Conservation (phyloP, 2,329 filamentous ascomycete species). For the Chaetomium sp. region DNA sequence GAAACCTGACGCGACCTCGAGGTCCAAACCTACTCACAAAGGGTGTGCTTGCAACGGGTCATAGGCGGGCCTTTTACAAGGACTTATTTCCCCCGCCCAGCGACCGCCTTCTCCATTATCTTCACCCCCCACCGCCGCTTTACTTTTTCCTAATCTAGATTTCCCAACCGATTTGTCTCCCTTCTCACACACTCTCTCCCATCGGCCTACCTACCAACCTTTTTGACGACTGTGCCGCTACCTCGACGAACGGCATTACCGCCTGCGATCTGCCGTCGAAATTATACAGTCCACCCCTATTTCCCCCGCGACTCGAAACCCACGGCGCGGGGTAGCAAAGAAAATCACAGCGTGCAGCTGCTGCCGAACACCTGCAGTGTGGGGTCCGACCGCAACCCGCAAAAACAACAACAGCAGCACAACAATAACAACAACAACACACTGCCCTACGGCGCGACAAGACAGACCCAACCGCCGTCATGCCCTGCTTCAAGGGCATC, state of each 20-base stretch:
- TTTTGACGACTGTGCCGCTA: neutral
- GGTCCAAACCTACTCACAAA: too few relatives aligned
- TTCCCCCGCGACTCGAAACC: conserved; percentile 2
- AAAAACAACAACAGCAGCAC: too few relatives aligned
- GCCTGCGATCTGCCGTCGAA: neutral
- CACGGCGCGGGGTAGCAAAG: conserved; percentile 14
- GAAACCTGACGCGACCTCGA: too few relatives aligned
- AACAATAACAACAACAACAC: too few relatives aligned
- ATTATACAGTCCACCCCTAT: neutral
- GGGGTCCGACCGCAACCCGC: neutral
- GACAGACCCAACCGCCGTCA: conserved; percentile 32
- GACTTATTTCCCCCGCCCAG: neutral
- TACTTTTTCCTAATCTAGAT: neutral
- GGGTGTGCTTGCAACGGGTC: too few relatives aligned
- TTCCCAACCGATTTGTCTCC: neutral
- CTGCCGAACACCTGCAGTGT: neutral
- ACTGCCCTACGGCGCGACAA: neutral
- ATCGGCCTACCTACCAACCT: neutral
- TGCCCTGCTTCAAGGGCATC: conserved; percentile 99
- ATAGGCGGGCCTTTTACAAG: too few relatives aligned
- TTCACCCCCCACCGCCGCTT: neutral
- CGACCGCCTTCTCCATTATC: neutral
- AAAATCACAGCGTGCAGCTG: neutral
- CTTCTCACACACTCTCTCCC: neutral
- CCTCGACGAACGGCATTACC: neutral